Percentiles rank a stretch among this genome's conserved stretches.
These are phyloP conservation scores for Grammothele lineata DNA, from an alignment of 768 basidiomycete genomes.

Conservation along the genomic window DNA sequence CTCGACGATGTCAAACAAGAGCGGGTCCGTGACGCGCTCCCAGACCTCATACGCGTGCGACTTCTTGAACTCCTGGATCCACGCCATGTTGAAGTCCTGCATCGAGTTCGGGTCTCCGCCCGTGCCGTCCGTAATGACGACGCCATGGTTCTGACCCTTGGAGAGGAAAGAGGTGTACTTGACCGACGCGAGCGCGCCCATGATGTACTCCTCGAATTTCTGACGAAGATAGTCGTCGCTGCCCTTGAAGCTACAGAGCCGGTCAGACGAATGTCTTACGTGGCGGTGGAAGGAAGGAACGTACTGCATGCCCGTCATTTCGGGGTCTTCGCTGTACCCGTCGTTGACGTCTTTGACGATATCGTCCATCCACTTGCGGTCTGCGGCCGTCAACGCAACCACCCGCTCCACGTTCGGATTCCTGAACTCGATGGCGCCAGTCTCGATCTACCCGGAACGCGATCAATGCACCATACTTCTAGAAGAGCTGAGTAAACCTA, in stretches of 20 bases:
- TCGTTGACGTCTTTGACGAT: conserved; percentile 84
- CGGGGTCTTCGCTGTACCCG: conserved; percentile 65
- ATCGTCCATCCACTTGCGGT: conserved; percentile 98
- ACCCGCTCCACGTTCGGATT: conserved; percentile 77
- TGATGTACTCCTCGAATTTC: conserved; percentile 96
- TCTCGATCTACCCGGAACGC: conserved; percentile 66
- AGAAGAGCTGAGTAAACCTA: conserved; percentile 34
- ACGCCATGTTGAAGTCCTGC: conserved; percentile 83
- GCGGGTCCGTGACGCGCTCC: conserved; percentile 86
- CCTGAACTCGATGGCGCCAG: conserved; percentile 80
- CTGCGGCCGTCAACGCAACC: conserved; percentile 81
- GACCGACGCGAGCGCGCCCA: conserved; percentile 79
- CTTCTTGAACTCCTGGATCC: conserved; percentile 84
- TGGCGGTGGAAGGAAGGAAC: conserved; percentile 26
- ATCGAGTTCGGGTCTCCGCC: conserved; percentile 49
- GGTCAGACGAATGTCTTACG: neutral
- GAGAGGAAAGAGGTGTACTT: conserved; percentile 85
- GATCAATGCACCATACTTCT: no score
- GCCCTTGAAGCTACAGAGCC: conserved; percentile 72
- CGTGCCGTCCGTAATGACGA: conserved; percentile 65
- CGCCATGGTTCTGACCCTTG: conserved; percentile 58
- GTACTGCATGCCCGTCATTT: conserved; percentile 58
- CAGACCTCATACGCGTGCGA: conserved; percentile 89
- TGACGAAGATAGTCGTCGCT: conserved; percentile 92
- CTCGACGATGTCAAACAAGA: conserved; percentile 94